Evolutionary conservation across 2,329 filamentous ascomycete genomes (phyloP).

Genomic region (Colletotrichum tofieldiae): DNA sequence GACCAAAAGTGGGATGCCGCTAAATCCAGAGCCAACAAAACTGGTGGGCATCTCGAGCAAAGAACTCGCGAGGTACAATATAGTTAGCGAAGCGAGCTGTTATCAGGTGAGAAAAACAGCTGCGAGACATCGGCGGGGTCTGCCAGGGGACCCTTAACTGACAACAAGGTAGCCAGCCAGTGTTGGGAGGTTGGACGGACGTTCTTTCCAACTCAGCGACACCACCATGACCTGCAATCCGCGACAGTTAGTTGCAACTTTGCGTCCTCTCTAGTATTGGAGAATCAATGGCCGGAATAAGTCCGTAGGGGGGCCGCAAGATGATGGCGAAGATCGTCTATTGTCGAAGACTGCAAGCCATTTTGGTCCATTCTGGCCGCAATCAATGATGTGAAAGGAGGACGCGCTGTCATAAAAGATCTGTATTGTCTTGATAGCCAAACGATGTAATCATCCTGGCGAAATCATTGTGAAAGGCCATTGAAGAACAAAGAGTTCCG

Average conservation of each 20-base stretch:
- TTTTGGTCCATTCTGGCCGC: background rate
- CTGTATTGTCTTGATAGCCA: background rate
- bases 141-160: background rate
- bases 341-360: background rate
- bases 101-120: conserved; percentile 12
- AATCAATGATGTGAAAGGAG: background rate
- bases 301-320: background rate
- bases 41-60: background rate
- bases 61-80: background rate
- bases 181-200: background rate
- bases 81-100: conserved; percentile 1
- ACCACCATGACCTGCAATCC: background rate
- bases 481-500: too few species aligned
- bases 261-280: background rate
- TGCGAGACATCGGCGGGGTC: conserved; percentile 10
- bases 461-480: background rate
- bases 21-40: background rate
- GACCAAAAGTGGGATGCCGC: background rate
- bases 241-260: background rate
- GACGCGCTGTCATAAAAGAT: background rate
- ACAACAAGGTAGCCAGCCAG: background rate
- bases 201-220: background rate
- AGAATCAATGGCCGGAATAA: background rate
- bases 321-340: background rate
- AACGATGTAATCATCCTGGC: background rate